Base-by-base conservation (phyloP, 1,284 basidiomycete species). In the Exobasidium rhododendri region DNA sequence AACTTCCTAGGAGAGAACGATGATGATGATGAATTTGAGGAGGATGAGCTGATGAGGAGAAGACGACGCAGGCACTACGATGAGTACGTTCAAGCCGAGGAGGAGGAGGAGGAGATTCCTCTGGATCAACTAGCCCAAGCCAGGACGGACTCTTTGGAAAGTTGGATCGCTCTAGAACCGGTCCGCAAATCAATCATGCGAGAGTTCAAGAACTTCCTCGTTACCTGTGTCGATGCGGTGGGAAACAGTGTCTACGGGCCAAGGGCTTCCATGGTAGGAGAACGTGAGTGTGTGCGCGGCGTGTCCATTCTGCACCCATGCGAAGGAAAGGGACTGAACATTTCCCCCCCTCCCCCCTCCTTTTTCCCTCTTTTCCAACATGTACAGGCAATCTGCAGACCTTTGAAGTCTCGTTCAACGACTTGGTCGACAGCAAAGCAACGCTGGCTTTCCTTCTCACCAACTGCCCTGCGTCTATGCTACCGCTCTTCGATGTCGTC, bases 401-500 rank as follows among this genome's bases (percentile, higher is more conserved):
- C 1, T 86, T 99, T 62, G 94, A 98, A 81, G 89, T 98, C 20
- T 97, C 93, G 0, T 98, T 94, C 81, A 85, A 92, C 20, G 92
- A 99, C 77, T 86, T 98, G 17, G 88, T 90, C 1, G 83, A 88
- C 63, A 89, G 91, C 22, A 96, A 96, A 73, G 90, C 94, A 11
- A 93, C 97, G 69, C 85, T 99, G 29, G 94, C 94, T 32, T 98
- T 94, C 81, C 98, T 98, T 83, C 85, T 99, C 50, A 92, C 90
- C 74, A 97, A 97, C 81, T 92, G 91, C 47, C 96, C 96, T 0
- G 85, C 88, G 29, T 87, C 91, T 10, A 94, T 98, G 88, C 86
- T 99, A 29, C 84, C 87, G 54, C 91, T 97, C 66, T 96, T 99
- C 74, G 96, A 98, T 81, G 89, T 92, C 78, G 93, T 97, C 55